A percentile compares a stretch with the other conserved stretches of the same genome.
phyloP scores from a whole-genome alignment of 345 rosid species.

The Microcos paniculata region DNA sequence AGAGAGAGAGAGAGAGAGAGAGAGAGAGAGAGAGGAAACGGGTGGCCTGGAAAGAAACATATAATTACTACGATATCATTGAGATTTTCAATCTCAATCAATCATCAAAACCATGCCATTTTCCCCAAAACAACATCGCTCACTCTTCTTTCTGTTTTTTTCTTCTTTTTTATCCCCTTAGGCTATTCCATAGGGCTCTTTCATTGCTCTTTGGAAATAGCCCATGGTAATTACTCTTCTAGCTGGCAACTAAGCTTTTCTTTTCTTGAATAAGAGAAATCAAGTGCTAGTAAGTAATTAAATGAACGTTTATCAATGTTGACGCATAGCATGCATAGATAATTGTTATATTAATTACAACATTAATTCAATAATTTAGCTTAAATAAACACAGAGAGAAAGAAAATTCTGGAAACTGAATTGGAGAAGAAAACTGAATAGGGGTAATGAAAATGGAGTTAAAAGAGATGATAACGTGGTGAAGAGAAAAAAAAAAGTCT shows the following conservation, averaged over 20 bases:
- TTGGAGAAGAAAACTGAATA: not conserved
- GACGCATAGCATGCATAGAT: not conserved
- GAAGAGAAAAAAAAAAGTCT: not conserved
- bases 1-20: too few relatives aligned
- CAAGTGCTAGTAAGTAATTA: not conserved
- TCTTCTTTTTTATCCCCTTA: too few relatives aligned
- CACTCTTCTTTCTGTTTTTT: not conserved
- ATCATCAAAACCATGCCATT: conserved; percentile 5
- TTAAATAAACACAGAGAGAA: too few relatives aligned
- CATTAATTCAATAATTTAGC: not conserved
- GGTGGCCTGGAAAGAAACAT: not conserved
- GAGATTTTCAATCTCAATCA: conserved; percentile 25
- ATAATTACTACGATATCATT: conserved; percentile 14
- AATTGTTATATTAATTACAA: not conserved
- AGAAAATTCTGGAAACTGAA: too few relatives aligned
- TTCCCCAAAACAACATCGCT: conserved; percentile 13
- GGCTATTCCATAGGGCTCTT: too few relatives aligned
- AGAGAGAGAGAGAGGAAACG: too few relatives aligned
- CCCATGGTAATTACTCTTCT: conserved; percentile 29
- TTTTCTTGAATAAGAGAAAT: not conserved
- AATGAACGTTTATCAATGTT: not conserved
- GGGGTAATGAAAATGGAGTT: not conserved
- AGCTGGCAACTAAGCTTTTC: conserved; percentile 24
- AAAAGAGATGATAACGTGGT: not conserved
- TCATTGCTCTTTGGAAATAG: conserved; percentile 33